phyloP scores from a whole-genome alignment of 495 filamentous ascomycete species.

The Alectoria sarmentosa region DNA sequence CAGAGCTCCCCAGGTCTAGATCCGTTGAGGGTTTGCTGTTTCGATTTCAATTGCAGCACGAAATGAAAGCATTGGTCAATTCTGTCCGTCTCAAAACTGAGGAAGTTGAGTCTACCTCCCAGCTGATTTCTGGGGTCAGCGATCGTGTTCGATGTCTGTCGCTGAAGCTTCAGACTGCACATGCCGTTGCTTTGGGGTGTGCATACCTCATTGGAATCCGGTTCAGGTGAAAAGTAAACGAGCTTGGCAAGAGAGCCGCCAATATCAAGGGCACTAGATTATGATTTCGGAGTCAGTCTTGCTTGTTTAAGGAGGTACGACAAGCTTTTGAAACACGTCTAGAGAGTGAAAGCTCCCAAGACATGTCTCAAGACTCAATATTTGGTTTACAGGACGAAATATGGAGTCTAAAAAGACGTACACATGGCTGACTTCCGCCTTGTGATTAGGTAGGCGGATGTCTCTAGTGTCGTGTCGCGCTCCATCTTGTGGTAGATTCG shows the following conservation, averaged over 20 bases:
- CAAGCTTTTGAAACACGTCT: too few relatives aligned
- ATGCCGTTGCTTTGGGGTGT: not conserved
- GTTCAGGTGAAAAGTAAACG: conserved; percentile 92
- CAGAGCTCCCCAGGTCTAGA: conserved; percentile 57
- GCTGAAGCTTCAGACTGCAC: too few relatives aligned
- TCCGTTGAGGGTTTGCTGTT: conserved; percentile 69
- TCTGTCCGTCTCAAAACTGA: conserved; percentile 89
- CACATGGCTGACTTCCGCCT: conserved; percentile 89
- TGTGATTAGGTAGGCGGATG: conserved; percentile 94
- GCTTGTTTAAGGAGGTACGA: too few relatives aligned
- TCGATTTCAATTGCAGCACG: conserved; percentile 71
- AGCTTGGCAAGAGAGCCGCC: conserved; percentile 92
- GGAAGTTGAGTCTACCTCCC: conserved; percentile 87
- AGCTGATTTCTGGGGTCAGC: too few relatives aligned
- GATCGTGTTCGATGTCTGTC: too few relatives aligned
- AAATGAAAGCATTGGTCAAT: conserved; percentile 89
- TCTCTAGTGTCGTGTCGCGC: conserved; percentile 76
- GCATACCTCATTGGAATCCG: conserved; percentile 53
- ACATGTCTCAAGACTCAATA: too few relatives aligned
- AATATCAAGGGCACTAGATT: conserved; percentile 94
- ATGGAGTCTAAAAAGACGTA: too few relatives aligned
- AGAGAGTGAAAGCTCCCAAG: too few relatives aligned
- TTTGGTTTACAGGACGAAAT: too few relatives aligned
- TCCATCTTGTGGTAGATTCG: conserved; percentile 47
- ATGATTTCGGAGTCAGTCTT: too few relatives aligned